Evolutionary conservation across 202 grass and related monocot species (phyloP).

Genomic region (Hordeum pubiflorum): DNA sequence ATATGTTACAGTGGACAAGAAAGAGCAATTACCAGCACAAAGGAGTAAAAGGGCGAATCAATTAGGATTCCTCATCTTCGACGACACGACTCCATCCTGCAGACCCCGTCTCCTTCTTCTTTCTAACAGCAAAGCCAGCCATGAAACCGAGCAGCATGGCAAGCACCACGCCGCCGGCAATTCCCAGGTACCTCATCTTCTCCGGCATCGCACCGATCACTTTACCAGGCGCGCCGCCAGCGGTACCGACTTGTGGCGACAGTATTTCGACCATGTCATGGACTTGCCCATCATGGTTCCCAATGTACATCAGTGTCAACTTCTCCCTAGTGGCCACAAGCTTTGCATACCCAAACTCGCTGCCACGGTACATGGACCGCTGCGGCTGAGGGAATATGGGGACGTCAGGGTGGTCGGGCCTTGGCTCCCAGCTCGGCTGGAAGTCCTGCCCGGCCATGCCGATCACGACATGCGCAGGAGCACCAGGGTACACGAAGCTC

Average conservation of each 20-base stretch:
- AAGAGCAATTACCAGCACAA: neutral
- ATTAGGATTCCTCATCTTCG: constrained; percentile 41
- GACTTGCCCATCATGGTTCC: constrained; percentile 88
- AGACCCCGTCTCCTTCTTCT: constrained; percentile 16
- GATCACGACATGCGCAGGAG: constrained; percentile 75
- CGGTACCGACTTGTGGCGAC: neutral
- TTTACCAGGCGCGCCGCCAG: neutral
- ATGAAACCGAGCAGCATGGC: constrained; percentile 45
- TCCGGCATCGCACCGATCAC: neutral
- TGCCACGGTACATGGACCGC: constrained; percentile 67
- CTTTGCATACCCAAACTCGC: constrained; percentile 68
- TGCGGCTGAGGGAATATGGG: constrained; percentile 77
- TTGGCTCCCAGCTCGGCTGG: constrained; percentile 58
- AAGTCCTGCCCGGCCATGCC: constrained; percentile 80
- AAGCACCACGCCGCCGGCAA: constrained; percentile 17
- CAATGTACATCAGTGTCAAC: constrained; percentile 56
- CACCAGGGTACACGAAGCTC: constrained; percentile 52
- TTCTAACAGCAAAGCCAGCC: constrained; percentile 41
- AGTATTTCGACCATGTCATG: constrained; percentile 82
- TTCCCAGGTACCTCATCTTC: constrained; percentile 28
- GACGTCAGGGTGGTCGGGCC: constrained; percentile 48
- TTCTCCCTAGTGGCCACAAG: constrained; percentile 75
- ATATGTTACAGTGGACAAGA: neutral
- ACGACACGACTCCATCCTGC: constrained; percentile 51
- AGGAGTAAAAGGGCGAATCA: neutral